phyloP scores from a whole-genome alignment of 2,329 filamentous ascomycete species.

The Pseudocercospora vitis region DNA sequence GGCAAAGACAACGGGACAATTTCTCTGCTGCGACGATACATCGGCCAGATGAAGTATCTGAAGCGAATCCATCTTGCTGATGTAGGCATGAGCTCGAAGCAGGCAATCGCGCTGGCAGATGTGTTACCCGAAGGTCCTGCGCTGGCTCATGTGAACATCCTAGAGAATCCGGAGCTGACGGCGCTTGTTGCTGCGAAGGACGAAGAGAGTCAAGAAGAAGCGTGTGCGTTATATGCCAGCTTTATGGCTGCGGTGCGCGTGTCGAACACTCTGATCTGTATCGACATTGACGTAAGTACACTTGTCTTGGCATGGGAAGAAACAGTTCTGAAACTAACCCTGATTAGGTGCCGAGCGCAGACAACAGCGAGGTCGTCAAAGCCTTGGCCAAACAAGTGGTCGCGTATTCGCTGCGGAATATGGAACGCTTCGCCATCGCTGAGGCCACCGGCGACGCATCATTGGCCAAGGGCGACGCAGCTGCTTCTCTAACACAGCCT shows the following conservation, averaged over 20 bases:
- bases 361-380: conserved; percentile 87
- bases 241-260: conserved; percentile 83
- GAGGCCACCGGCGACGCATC: conserved; percentile 50
- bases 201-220: conserved; percentile 83
- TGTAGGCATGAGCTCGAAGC: conserved; percentile 78
- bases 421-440: conserved; percentile 73
- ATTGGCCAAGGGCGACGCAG: conserved; percentile 46
- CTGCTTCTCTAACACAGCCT: conserved; percentile 44
- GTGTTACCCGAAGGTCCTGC: conserved; percentile 79
- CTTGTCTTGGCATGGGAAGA: neutral
- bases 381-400: conserved; percentile 92
- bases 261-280: conserved; percentile 77
- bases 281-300: conserved; percentile 73
- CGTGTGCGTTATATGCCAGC: conserved; percentile 88
- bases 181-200: conserved; percentile 72
- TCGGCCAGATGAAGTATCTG: conserved; percentile 74
- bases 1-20: conserved; percentile 47
- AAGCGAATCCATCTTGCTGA: conserved; percentile 86
- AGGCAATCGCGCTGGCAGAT: conserved; percentile 88
- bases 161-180: conserved; percentile 74
- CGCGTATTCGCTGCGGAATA: conserved; percentile 87
- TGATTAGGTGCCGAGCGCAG: conserved; percentile 62
- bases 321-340: conserved; percentile 12
- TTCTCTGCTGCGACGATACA: conserved; percentile 70
- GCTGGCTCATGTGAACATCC: conserved; percentile 81